Base-by-base conservation (phyloP, 2,329 filamentous ascomycete genomes). In the Fusarium devonianum region DNA sequence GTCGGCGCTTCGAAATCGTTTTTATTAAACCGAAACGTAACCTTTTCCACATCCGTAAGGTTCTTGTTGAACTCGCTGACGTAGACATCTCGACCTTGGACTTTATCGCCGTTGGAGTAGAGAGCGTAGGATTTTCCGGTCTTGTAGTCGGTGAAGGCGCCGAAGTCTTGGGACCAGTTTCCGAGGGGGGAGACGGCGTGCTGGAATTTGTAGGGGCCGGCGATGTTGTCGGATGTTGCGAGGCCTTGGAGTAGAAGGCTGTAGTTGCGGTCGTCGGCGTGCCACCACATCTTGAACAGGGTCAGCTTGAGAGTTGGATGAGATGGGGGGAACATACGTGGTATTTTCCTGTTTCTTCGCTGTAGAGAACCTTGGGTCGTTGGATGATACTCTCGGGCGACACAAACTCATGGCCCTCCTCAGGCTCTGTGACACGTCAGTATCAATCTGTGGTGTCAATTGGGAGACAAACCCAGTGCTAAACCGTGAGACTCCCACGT, bases 161-260 rank as follows among this genome's bases (percentile, higher is more conserved):
- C 82, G 34, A 83, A 85, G 45, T 85, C 82, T 54, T 85, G 82
- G 0, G 79, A 83, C 82, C 82, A 85, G 64, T 85, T 85, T 2
- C 82, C 82, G 0, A 85, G 74, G 0, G 82, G 82, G 0, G 76
- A 70, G 0, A 75, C 78, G 1, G 80, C 82, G 29, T 79, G 73
- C 12, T 81, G 71, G 49, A 83, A 84, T 2, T 62, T 73, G 63
- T 84, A 84, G 0, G 81, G 81, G 0, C 81, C 81, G 0, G 71
- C 72, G 44, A 81, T 77, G 19, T 73, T 76, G 44, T 81, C 75
- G 0, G 81, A 74, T 2, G 76, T 76, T 3, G 82, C 82, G 22
- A 83, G 70, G 1, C 82, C 82, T 66, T 85, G 82, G 0, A 84
- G 73, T 0, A 84, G 73, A 56, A 77, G 73, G 7, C 79, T 79